Base-by-base conservation (phyloP, 2,329 filamentous ascomycete species). In the Knufia fluminis region DNA sequence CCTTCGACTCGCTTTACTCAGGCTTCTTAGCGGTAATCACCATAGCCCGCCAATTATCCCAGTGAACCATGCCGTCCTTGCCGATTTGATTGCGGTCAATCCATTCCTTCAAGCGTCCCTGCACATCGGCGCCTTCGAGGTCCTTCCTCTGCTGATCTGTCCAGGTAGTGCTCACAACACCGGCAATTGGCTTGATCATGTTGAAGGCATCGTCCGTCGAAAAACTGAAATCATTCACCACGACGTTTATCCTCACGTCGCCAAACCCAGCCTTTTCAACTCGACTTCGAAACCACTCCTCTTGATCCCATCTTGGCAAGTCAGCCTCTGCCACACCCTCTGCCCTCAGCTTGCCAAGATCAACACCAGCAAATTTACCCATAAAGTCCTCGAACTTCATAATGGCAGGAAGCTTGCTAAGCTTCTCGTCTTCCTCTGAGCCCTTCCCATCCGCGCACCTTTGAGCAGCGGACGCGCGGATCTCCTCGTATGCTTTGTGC, bases 401-500 rank as follows among this genome's bases (percentile, higher is more conserved):
- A 4, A 45, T 14, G 4, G 16, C 7, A 7, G 42, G 42, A 4
- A 45, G 7, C 26, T 35, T 45, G 8, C 20, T 26, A 12, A 45
- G 17, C 28, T 33, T 45, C 26, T 35, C 9, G 28, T 45, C 42
- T 12, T 45, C 31, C 9, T 45, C 42, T 4, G 23, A 19, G 10
- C 10, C 42, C 3, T 32, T 45, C 3, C 26, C 42, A 9, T 32
- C 16, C 9, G 23, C 42, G n/a, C 12, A 32, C 9, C n/a, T 32
- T 4, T 17, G 24, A 10, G 24, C 42, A 2, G 42, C 42, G 12
- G 16, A 4, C 3, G 8, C 28, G 7, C 42, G 23, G 16, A 48
- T 45, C 24, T 32, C 28, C 12, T 32, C 17, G 17, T 66, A 51
- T 20, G 61, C 62, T 20, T 51, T 43, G 46, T 56, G 52, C 4